These are phyloP conservation scores for Teunomyces panamensis DNA, from an alignment of 805 yeast genomes.

Conservation along the genomic window DNA sequence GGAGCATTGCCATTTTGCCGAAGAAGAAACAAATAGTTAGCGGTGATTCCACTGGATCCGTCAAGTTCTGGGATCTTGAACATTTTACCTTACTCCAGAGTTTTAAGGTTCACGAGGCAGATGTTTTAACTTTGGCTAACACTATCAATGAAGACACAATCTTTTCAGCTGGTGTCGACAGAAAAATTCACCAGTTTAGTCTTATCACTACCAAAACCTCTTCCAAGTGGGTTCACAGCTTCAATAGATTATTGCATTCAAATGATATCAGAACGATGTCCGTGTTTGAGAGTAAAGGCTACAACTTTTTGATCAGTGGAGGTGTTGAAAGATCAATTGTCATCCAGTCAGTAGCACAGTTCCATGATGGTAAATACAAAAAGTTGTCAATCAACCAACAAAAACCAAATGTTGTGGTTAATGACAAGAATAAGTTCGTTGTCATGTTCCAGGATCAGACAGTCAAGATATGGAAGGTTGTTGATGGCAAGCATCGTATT, in stretches of 20 bases:
- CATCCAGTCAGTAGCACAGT: conserved; percentile 61
- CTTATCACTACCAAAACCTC: conserved; percentile 33
- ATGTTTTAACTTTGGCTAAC: conserved; percentile 69
- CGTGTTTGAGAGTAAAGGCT: conserved; percentile 63
- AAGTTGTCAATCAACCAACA: conserved; percentile 67
- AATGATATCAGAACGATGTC: conserved; percentile 81
- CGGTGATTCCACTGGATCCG: conserved; percentile 94
- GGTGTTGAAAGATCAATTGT: conserved; percentile 77
- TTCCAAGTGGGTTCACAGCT: conserved; percentile 70
- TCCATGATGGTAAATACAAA: conserved; percentile 67
- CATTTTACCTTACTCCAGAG: conserved; percentile 76
- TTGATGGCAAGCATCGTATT: conserved; percentile 47
- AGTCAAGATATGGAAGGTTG: conserved; percentile 75
- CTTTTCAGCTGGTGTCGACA: conserved; percentile 90
- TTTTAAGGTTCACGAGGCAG: conserved; percentile 86
- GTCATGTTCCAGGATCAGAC: conserved; percentile 80
- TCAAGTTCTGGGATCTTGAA: conserved; percentile 88
- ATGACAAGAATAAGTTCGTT: conserved; percentile 49
- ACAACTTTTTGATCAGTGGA: conserved; percentile 71
- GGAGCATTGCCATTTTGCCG: conserved; percentile 74
- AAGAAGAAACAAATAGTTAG: conserved; percentile 73
- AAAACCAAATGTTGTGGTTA: conserved; percentile 48
- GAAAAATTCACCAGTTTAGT: conserved; percentile 77
- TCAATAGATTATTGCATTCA: conserved; percentile 78
- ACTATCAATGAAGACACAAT: conserved; percentile 61